Evolutionary conservation across 169 alveolate species (phyloP).

Genomic region (Plasmodium knowlesi): DNA sequence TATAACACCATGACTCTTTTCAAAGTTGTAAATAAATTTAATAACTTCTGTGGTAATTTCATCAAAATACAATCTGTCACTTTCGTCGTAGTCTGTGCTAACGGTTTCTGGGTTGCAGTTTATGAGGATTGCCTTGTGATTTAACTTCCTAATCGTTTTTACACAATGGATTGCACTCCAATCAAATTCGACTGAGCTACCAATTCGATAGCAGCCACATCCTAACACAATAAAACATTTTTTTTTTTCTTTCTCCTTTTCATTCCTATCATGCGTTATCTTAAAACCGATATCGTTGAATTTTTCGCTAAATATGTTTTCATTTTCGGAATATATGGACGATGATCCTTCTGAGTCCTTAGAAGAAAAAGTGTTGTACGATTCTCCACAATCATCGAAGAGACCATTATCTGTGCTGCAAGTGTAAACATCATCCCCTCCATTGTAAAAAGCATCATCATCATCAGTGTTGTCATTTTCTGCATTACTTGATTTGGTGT

Average conservation of each 20-base stretch:
- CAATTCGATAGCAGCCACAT: slow-evolving; percentile 91
- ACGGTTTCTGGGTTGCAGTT: slow-evolving; percentile 94
- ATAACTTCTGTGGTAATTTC: slow-evolving; percentile 86
- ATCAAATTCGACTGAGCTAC: slow-evolving; percentile 91
- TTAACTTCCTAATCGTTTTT: slow-evolving; percentile 83
- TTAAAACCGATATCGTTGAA: slow-evolving; percentile 59
- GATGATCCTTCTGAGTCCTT: slow-evolving; percentile 19
- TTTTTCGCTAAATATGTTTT: slow-evolving; percentile 49
- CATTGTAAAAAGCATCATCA: neutral
- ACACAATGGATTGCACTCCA: slow-evolving; percentile 91
- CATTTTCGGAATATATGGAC: slow-evolving; percentile 22
- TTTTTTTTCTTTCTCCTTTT: slow-evolving; percentile 25
- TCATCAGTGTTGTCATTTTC: slow-evolving; percentile 1
- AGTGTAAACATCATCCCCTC: slow-evolving; percentile 6
- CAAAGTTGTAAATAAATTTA: slow-evolving; percentile 83
- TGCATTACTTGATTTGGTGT: slow-evolving; percentile 2
- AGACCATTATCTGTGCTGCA: neutral
- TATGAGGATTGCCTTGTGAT: slow-evolving; percentile 82
- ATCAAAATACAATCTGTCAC: slow-evolving; percentile 89
- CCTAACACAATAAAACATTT: slow-evolving; percentile 85
- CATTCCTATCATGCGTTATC: slow-evolving; percentile 68
- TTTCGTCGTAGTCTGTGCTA: slow-evolving; percentile 91
- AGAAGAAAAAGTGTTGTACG: slow-evolving; percentile 13
- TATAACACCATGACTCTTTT: slow-evolving; percentile 85
- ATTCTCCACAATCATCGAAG: neutral